A percentile compares a stretch with the other conserved stretches of the same genome.
These are phyloP conservation scores for Sugiyamaella grinbergsii DNA, from an alignment of 1,139 yeast genomes.

Conservation along the genomic window DNA sequence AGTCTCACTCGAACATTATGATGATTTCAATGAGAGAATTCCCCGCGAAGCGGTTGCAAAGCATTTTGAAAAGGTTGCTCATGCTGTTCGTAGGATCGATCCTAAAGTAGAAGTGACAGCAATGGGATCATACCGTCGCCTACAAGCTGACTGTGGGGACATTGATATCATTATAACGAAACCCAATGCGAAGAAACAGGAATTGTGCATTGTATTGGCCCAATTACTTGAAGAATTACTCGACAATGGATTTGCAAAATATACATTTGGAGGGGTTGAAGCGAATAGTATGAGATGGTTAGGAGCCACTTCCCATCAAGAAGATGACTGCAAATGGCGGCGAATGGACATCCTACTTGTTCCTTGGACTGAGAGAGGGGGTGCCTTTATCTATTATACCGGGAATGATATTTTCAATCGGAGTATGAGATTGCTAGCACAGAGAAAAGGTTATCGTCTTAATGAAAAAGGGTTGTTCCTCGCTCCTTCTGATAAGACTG, in stretches of 20 bases:
- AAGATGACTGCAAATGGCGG: conserved; percentile 47
- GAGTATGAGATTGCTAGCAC: conserved; percentile 51
- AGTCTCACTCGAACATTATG: conserved; percentile 53
- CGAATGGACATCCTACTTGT: conserved; percentile 59
- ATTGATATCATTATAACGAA: conserved; percentile 59
- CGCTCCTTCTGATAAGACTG: conserved; percentile 24
- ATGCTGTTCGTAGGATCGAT: conserved; percentile 45
- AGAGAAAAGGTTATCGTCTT: conserved; percentile 48
- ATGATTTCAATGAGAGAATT: conserved; percentile 54
- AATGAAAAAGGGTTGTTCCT: conserved; percentile 54
- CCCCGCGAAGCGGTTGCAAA: conserved; percentile 51
- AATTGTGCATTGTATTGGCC: conserved; percentile 40
- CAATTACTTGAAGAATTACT: conserved; percentile 40
- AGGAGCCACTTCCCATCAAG: conserved; percentile 39
- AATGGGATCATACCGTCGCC: conserved; percentile 63
- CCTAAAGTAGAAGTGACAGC: conserved; percentile 45
- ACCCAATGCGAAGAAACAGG: conserved; percentile 26
- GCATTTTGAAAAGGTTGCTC: conserved; percentile 47
- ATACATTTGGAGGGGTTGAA: conserved; percentile 37
- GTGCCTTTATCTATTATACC: conserved; percentile 57
- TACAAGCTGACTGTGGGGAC: conserved; percentile 55
- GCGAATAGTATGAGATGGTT: conserved; percentile 38
- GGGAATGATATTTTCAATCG: conserved; percentile 62
- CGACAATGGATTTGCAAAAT: conserved; percentile 41
- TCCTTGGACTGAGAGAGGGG: conserved; percentile 55